Evolutionary conservation across 1,139 yeast genomes (phyloP).

Genomic region (Taiozyma sp.): DNA sequence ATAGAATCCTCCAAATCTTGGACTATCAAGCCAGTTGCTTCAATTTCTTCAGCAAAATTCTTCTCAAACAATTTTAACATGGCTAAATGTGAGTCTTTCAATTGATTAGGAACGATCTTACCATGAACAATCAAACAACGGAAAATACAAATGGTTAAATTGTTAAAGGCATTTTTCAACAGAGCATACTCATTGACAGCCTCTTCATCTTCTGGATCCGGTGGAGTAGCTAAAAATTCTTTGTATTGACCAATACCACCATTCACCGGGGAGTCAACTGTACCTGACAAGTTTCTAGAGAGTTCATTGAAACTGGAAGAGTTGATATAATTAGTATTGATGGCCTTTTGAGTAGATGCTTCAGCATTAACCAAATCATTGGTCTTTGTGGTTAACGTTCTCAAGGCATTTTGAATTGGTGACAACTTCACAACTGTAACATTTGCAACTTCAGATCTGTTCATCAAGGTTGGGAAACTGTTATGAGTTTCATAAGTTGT

Average conservation of each 20-base stretch:
- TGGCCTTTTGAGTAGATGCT: conserved; percentile 49
- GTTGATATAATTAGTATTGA: conserved; percentile 48
- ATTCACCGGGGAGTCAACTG: conserved; percentile 89
- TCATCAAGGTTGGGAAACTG: conserved; percentile 85
- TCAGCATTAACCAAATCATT: conserved; percentile 70
- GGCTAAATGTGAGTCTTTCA: conserved; percentile 61
- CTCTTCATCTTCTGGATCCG: conserved; percentile 32
- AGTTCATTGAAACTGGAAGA: conserved; percentile 56
- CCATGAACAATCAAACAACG: conserved; percentile 69
- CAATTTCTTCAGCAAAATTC: conserved; percentile 66
- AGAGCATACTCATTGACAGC: conserved; percentile 40
- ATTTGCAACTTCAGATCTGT: conserved; percentile 65
- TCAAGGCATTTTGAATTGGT: conserved; percentile 81
- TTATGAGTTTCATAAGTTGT: conserved; percentile 69
- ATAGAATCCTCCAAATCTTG: conserved; percentile 16
- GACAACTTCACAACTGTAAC: conserved; percentile 56
- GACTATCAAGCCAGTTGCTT: conserved; percentile 24
- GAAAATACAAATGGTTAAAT: conserved; percentile 58
- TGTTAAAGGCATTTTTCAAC: conserved; percentile 60
- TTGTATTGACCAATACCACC: conserved; percentile 89
- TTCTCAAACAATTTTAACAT: conserved; percentile 58
- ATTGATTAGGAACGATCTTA: conserved; percentile 49
- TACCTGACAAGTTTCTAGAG: conserved; percentile 76
- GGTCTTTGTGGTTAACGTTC: conserved; percentile 60
- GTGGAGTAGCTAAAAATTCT: conserved; percentile 48